These are phyloP conservation scores for Botrytis aclada DNA, from an alignment of 2,329 filamentous ascomycete species.

Conservation along the genomic window DNA sequence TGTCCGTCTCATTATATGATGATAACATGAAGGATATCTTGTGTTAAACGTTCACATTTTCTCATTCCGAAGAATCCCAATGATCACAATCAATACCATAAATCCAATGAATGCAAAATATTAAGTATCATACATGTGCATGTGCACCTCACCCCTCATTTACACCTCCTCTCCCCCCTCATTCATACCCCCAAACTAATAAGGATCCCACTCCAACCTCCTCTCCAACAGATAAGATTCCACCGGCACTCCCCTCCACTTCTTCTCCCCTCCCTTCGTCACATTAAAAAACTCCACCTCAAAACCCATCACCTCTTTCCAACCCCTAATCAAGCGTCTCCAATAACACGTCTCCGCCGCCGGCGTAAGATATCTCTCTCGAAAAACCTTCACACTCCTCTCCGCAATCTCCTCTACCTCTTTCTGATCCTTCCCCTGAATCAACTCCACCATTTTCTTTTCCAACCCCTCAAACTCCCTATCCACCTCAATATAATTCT, in stretches of 20 bases:
- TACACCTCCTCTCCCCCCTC: not conserved
- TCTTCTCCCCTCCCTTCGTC: not conserved
- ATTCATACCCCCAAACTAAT: not conserved
- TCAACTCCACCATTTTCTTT: conserved; percentile 42
- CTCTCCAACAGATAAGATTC: conserved; percentile 18
- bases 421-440: conserved; percentile 33
- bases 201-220: conserved; percentile 18
- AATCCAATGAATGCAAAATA: not conserved
- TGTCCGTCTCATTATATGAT: not conserved
- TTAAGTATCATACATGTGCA: not conserved
- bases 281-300: conserved; percentile 15
- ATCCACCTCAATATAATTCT: conserved; percentile 16
- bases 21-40: not conserved
- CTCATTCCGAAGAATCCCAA: not conserved
- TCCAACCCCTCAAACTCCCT: conserved; percentile 42
- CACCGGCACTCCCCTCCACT: conserved; percentile 11
- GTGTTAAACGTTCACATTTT: not conserved
- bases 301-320: conserved; percentile 37
- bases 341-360: conserved; percentile 53
- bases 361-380: conserved; percentile 46
- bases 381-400: conserved; percentile 28
- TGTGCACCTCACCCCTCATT: not conserved
- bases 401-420: conserved; percentile 34
- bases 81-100: not conserved
- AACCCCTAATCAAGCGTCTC: conserved; percentile 47